Evolutionary conservation across 768 basidiomycete genomes (phyloP).

Genomic region (Rhizopogon roseolus): DNA sequence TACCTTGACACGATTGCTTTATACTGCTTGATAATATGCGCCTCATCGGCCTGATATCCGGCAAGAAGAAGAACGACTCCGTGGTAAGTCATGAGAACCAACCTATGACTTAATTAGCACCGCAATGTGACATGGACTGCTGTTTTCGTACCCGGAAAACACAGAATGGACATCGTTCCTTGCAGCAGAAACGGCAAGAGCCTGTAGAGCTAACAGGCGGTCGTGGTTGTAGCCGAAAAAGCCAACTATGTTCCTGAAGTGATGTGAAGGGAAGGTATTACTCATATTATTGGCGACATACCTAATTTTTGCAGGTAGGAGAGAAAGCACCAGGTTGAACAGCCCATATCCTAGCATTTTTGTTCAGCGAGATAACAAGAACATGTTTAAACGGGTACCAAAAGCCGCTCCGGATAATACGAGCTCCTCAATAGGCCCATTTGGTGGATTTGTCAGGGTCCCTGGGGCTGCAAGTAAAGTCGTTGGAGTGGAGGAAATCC

Average conservation of each 20-base stretch:
- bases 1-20: conserved; percentile 59
- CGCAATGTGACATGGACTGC: neutral
- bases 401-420: conserved; percentile 76
- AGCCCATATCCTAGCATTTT: conserved; percentile 44
- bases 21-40: conserved; percentile 58
- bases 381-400: conserved; percentile 36
- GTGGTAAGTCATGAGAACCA: conserved; percentile 80
- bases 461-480: conserved; percentile 12
- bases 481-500: conserved; percentile 19
- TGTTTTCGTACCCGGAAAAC: conserved; percentile 60
- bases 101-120: conserved; percentile 29
- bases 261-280: neutral
- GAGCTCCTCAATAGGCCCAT: conserved; percentile 66
- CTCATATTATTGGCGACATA: conserved; percentile 23
- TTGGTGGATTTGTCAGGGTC: conserved; percentile 23
- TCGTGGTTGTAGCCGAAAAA: conserved; percentile 76
- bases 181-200: conserved; percentile 63
- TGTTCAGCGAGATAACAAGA: neutral
- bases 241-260: conserved; percentile 60
- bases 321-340: conserved; percentile 77
- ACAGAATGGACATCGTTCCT: conserved; percentile 69
- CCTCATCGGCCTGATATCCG: conserved; percentile 75
- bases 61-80: conserved; percentile 65
- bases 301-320: conserved; percentile 70
- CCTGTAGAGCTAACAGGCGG: conserved; percentile 59